A percentile compares a stretch with the other conserved stretches of the same genome.
phyloP scores from a whole-genome alignment of 306 rosid genomes.

The Pyrus betulifolia region DNA sequence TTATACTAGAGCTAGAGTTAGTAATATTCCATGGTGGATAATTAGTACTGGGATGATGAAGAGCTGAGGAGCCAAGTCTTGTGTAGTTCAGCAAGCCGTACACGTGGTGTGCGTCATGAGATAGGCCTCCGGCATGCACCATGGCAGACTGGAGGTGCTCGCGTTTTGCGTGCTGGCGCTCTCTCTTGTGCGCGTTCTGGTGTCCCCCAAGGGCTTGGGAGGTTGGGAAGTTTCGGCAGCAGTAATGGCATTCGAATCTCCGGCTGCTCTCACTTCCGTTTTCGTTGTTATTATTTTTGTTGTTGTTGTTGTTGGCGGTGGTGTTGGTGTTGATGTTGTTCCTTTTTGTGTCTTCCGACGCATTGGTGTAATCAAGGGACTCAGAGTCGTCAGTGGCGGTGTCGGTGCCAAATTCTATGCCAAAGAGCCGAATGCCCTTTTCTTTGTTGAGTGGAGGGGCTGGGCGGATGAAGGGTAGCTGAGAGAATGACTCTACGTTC shows the following conservation, averaged over 20 bases:
- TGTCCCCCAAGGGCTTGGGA: conserved; percentile 95
- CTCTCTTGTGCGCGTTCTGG: conserved; percentile 92
- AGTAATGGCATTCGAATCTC: conserved; percentile 87
- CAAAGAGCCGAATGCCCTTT: conserved; percentile 70
- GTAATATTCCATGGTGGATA: conserved; percentile 46
- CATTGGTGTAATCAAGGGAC: conserved; percentile 20
- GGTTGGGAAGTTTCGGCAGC: conserved; percentile 89
- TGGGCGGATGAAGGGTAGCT: conserved; percentile 91
- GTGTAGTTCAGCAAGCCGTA: conserved; percentile 61
- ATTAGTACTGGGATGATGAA: conserved; percentile 7
- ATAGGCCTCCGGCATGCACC: conserved; percentile 37
- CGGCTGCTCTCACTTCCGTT: conserved; percentile 48
- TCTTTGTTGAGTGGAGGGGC: conserved; percentile 51
- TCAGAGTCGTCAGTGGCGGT: conserved; percentile 20
- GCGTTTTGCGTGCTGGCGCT: conserved; percentile 84
- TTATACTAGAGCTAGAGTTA: background rate
- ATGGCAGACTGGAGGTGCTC: conserved; percentile 78
- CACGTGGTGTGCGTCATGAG: conserved; percentile 53
- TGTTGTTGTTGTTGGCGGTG: conserved; percentile 3
- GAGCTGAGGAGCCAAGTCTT: conserved; percentile 26
- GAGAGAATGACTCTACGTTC: conserved; percentile 92
- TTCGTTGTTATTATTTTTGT: background rate
- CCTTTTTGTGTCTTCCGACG: conserved; percentile 19
- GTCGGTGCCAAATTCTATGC: conserved; percentile 55
- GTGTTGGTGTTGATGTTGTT: conserved; percentile 19